Evolutionary conservation across 1,284 basidiomycete genomes (phyloP), one percentile per base, ranked within the genome.

Genomic region (Ganoderma resinaceum): DNA sequence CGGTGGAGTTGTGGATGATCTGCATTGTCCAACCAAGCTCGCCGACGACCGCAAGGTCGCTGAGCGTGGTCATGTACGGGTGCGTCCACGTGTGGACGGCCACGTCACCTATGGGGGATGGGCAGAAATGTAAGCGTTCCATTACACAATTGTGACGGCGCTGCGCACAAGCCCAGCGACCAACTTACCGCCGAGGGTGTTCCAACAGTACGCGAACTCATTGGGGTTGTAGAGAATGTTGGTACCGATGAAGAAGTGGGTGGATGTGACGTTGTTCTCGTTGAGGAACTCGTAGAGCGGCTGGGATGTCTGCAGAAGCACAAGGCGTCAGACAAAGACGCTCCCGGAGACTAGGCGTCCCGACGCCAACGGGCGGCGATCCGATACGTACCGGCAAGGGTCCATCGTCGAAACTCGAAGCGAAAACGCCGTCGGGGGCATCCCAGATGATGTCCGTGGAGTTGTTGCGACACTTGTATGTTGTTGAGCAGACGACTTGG

Each of bases 21-120:
- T 92, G 85, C 84, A 93, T 89, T 1, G 93, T 91, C 90, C 91
- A 96, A 11, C 92, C 95, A 69, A 97, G 83, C 84, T 96, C 90
- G 35, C 86, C 94, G 52, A 96, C 73, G 62, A 96, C 79, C 68
- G 91, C 83, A 65, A 85, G 76, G 78, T 95, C 94, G 65, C 83
- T 85, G 69, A 92, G 83, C 2, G 92, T 90, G 9, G 95, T 94
- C 90, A 93, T 94, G 81, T 90, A 92, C 42, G 88, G 91, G 74
- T 95, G 93, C 0, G 90, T 89, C 86, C 87, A 95, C 0, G 94
- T 95, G 78, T 95, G 93, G 7, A 93, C 89, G 23, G 89, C 92
- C 66, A 95, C 87, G 72, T 94, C 92, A 66, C 86, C 83, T 76
- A 29, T 14, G 49, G n/a, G 37, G 37, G 37, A 38, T 8, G 20